phyloP scores from a whole-genome alignment of 441 rosid genomes.

The Daphne laureola region DNA sequence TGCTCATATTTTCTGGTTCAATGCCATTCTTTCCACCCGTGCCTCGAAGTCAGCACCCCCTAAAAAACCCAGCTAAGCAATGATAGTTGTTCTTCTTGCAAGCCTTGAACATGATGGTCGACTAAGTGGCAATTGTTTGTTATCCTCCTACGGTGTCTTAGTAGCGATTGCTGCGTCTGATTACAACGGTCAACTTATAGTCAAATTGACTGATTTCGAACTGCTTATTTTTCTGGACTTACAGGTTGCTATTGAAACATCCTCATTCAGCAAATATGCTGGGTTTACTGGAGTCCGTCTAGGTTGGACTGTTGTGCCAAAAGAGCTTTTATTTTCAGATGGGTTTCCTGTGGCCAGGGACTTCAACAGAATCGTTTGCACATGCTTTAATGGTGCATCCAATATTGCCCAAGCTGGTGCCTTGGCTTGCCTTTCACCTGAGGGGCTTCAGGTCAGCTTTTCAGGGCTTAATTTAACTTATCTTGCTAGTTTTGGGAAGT shows the following conservation, averaged over 20 bases:
- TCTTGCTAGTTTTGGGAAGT: not conserved
- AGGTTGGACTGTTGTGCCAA: constrained; percentile 95
- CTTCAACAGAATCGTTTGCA: constrained; percentile 78
- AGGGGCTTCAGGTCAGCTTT: constrained; percentile 68
- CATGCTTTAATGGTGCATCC: constrained; percentile 95
- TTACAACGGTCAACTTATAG: not conserved
- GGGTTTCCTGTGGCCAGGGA: constrained; percentile 91
- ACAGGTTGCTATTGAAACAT: constrained; percentile 90
- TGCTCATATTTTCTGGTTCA: too few species aligned
- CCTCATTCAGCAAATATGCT: constrained; percentile 96
- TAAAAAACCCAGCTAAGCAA: too few species aligned
- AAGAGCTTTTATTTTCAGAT: constrained; percentile 75
- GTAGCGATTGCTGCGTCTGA: too few species aligned
- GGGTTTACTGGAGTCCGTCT: constrained; percentile 98
- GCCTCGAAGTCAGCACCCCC: too few species aligned
- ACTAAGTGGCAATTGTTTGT: too few species aligned
- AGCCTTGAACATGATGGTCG: too few species aligned
- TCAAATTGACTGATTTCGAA: not conserved
- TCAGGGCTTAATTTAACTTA: not conserved
- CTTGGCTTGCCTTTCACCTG: constrained; percentile 83
- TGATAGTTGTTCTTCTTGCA: too few species aligned
- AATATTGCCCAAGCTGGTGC: constrained; percentile 92
- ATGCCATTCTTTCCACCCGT: too few species aligned
- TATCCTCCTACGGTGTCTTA: too few species aligned
- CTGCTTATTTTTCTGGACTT: constrained; percentile 1